A percentile compares a stretch with the other conserved stretches of the same genome.
phyloP scores from a whole-genome alignment of 352 stramenopile genomes.

The Globisporangium middletonii region DNA sequence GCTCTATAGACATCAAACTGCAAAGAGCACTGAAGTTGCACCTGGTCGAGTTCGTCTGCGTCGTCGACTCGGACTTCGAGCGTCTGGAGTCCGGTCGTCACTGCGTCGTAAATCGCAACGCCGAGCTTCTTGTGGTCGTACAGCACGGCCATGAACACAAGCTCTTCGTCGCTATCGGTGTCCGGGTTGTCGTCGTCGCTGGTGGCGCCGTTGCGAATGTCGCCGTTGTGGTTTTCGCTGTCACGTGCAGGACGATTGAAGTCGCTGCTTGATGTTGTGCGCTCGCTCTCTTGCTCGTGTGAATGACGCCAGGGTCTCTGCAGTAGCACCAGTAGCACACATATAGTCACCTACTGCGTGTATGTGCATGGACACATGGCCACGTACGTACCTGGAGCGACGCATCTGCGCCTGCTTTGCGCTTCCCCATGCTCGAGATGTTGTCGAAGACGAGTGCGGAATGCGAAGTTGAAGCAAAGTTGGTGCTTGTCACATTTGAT shows the following conservation, averaged over 20 bases:
- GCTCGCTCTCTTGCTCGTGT: too few species aligned
- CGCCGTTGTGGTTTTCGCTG: background rate
- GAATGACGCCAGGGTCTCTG: background rate
- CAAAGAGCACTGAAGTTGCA: conserved; percentile 10
- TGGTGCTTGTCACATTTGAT: too few species aligned
- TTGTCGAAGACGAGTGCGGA: conserved; percentile 3
- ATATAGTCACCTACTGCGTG: background rate
- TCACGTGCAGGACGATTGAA: background rate
- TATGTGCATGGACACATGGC: conserved; percentile 5
- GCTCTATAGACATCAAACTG: background rate
- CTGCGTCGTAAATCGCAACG: conserved; percentile 68
- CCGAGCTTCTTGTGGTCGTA: conserved; percentile 62
- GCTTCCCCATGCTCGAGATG: conserved; percentile 8
- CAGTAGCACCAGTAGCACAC: background rate
- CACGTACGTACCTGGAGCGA: background rate
- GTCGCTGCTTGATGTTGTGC: background rate
- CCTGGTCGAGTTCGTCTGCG: conserved; percentile 38
- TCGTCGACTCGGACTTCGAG: conserved; percentile 42
- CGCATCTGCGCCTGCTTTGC: conserved; percentile 3
- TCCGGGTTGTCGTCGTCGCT: conserved; percentile 8
- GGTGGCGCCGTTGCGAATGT: conserved; percentile 3
- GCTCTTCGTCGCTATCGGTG: conserved; percentile 40
- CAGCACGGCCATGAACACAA: conserved; percentile 67
- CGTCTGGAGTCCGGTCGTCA: conserved; percentile 59
- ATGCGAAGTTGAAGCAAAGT: background rate